These are phyloP conservation scores for Candida xyloterini DNA, from an alignment of 805 yeast species.

Conservation along the genomic window DNA sequence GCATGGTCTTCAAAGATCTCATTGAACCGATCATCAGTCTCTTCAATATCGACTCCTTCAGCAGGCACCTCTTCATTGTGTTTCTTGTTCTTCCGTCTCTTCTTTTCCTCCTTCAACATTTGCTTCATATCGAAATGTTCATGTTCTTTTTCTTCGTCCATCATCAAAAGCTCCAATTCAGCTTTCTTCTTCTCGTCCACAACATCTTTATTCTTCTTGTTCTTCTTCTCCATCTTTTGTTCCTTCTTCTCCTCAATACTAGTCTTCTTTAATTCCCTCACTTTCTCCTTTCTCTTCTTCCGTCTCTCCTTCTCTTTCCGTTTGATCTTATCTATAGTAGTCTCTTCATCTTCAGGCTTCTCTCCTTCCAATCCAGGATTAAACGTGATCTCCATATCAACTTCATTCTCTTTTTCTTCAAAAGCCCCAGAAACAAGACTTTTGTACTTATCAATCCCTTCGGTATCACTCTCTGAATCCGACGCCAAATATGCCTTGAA, in stretches of 20 bases:
- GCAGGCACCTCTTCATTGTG: conserved; percentile 45
- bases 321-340: conserved; percentile 74
- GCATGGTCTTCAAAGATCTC: conserved; percentile 83
- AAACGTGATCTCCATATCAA: conserved; percentile 94
- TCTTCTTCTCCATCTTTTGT: conserved; percentile 32
- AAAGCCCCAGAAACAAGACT: conserved; percentile 39
- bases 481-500: conserved; percentile 89
- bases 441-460: conserved; percentile 50
- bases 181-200: conserved; percentile 49
- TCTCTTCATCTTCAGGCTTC: conserved; percentile 44
- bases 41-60: conserved; percentile 56
- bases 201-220: conserved; percentile 25
- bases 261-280: conserved; percentile 56
- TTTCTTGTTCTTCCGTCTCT: conserved; percentile 46
- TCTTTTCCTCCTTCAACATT: conserved; percentile 58
- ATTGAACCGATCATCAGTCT: conserved; percentile 80
- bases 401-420: conserved; percentile 50
- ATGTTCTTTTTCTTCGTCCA: conserved; percentile 54
- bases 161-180: conserved; percentile 69
- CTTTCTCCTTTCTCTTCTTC: conserved; percentile 73
- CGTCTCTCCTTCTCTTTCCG: conserved; percentile 93
- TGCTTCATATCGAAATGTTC: conserved; percentile 79
- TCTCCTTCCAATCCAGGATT: conserved; percentile 74
- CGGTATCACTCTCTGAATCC: conserved; percentile 56
- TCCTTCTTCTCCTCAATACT: conserved; percentile 51